phyloP scores from a whole-genome alignment of 129 eudicot species.

The Artemisia argyi region DNA sequence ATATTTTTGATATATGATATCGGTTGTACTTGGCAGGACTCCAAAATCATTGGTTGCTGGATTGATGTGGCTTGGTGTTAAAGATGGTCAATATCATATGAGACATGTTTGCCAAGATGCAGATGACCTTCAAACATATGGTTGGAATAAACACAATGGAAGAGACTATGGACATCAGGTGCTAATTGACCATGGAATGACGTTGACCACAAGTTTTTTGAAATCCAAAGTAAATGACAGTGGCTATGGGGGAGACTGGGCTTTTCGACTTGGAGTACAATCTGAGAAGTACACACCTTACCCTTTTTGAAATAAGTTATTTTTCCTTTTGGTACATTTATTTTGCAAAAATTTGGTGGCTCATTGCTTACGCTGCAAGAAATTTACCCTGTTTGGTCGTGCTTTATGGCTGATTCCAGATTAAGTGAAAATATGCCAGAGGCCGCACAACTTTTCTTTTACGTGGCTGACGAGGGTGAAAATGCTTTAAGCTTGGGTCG shows the following conservation, averaged over 20 bases:
- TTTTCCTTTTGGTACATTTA: too few species aligned
- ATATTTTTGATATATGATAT: conserved; percentile 21
- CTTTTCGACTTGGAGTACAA: conserved; percentile 69
- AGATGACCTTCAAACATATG: conserved; percentile 82
- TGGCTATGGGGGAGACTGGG: conserved; percentile 99
- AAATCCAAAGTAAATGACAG: conserved; percentile 68
- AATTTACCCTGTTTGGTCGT: too few species aligned
- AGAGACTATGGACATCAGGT: conserved; percentile 91
- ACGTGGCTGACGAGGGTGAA: conserved; percentile 90
- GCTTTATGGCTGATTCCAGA: conserved; percentile 19
- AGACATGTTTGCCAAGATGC: conserved; percentile 92
- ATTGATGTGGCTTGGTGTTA: conserved; percentile 91
- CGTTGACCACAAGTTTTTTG: conserved; percentile 68
- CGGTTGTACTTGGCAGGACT: conserved; percentile 53
- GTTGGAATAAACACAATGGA: conserved; percentile 94
- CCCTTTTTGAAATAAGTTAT: not conserved
- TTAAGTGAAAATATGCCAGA: conserved; percentile 42
- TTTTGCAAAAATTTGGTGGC: too few species aligned
- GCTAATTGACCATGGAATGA: conserved; percentile 69
- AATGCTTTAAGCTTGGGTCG: conserved; percentile 61
- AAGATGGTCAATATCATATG: conserved; percentile 75
- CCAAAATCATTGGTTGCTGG: conserved; percentile 88
- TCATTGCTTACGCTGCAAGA: too few species aligned
- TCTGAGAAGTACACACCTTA: conserved; percentile 48
- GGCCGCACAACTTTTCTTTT: conserved; percentile 77